Conservation (phyloP, 2,329 filamentous ascomycete species). For the Hypoxylon sp. region DNA sequence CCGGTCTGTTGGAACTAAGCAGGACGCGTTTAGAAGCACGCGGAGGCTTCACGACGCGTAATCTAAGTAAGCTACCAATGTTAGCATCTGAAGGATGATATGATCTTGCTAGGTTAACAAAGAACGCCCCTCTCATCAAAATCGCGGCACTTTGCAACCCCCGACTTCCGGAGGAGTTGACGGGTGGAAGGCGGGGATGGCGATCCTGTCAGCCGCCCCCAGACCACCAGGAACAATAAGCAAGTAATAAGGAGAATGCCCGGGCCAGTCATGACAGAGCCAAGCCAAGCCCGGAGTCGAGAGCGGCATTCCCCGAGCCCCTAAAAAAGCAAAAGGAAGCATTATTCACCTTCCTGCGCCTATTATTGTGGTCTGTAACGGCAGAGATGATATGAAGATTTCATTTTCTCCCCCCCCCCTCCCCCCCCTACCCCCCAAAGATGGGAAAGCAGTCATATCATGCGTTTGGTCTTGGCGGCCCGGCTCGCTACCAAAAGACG, state of each 20-base stretch:
- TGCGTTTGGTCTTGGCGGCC: not conserved
- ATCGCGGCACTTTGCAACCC: slow-evolving; percentile 3
- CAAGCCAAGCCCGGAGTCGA: slow-evolving; percentile 24
- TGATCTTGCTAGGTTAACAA: not conserved
- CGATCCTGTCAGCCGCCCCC: slow-evolving; percentile 32
- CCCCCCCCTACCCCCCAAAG: not conserved
- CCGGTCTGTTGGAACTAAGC: not conserved
- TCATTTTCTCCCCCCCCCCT: no score
- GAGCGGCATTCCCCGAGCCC: slow-evolving; percentile 4
- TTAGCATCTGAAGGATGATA: not conserved
- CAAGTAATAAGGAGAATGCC: slow-evolving; percentile 12
- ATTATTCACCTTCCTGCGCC: not conserved
- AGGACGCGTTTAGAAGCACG: slow-evolving; percentile 12
- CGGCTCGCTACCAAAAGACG: no score
- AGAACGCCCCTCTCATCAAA: not conserved
- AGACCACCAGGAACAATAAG: not conserved
- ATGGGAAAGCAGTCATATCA: not conserved
- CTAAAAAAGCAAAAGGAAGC: slow-evolving; percentile 3
- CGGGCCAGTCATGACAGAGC: slow-evolving; percentile 16
- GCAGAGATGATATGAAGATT: no score
- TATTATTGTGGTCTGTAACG: not conserved
- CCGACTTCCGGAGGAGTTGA: not conserved
- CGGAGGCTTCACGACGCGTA: slow-evolving; percentile 32
- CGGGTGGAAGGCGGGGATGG: slow-evolving; percentile 15
- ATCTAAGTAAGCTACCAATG: slow-evolving; percentile 17